Evolutionary conservation across 148 eudicot species (phyloP).

Genomic region (Fagopyrum homotropicum): DNA sequence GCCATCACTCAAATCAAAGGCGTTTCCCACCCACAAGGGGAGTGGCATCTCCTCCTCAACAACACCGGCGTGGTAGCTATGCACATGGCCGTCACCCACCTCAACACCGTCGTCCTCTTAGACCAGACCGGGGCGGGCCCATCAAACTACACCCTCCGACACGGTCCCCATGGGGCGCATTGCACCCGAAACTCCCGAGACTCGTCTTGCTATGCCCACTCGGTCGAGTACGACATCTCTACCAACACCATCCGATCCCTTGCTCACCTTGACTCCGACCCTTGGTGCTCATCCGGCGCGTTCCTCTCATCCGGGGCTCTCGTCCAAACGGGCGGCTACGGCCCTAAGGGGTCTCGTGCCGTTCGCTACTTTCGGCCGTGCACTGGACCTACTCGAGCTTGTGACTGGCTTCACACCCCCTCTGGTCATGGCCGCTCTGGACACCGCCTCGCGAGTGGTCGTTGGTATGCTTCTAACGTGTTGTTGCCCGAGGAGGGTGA

Average conservation of each 20-base stretch:
- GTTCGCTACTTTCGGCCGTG: constrained; percentile 40
- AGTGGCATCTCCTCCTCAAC: constrained; percentile 47
- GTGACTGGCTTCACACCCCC: background rate
- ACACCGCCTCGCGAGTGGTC: constrained; percentile 14
- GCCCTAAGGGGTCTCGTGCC: constrained; percentile 21
- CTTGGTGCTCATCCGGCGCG: constrained; percentile 56
- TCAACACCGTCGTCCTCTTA: constrained; percentile 40
- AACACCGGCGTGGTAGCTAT: constrained; percentile 58
- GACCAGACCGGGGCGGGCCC: constrained; percentile 47
- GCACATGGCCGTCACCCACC: constrained; percentile 58
- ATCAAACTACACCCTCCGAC: constrained; percentile 30
- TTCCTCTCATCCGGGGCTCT: constrained; percentile 53
- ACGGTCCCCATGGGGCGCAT: constrained; percentile 26
- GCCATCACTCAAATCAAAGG: background rate
- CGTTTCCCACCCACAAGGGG: constrained; percentile 2
- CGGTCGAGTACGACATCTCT: constrained; percentile 43
- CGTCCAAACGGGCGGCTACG: constrained; percentile 46
- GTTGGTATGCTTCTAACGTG: constrained; percentile 52
- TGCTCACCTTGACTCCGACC: constrained; percentile 29
- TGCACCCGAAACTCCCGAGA: constrained; percentile 16
- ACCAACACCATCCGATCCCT: constrained; percentile 30
- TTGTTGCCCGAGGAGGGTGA: constrained; percentile 34
- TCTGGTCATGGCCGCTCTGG: constrained; percentile 23
- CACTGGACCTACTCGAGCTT: constrained; percentile 26
- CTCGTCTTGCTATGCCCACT: constrained; percentile 53